Evolutionary conservation across 129 eudicot genomes (phyloP).

Genomic region (Tanacetum coccineum): DNA sequence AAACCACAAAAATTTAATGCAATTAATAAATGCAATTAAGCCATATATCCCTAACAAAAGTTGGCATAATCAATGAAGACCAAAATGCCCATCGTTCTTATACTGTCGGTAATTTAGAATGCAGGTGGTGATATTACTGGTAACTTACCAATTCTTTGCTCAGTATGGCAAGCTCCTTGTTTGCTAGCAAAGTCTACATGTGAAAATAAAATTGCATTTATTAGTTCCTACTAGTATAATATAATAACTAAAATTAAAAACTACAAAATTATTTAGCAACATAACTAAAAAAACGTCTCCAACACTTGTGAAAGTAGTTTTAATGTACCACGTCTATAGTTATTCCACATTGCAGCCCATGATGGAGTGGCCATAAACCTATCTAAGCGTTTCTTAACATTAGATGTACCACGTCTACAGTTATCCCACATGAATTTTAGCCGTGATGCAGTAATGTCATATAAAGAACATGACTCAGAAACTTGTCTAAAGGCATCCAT

Average conservation of each 20-base stretch:
- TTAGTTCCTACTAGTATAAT: not conserved
- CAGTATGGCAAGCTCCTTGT: slow-evolving; percentile 72
- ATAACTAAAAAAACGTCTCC: not conserved
- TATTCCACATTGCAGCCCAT: too few species aligned
- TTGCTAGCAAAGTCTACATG: slow-evolving; percentile 60
- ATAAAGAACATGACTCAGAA: too few species aligned
- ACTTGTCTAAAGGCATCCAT: too few species aligned
- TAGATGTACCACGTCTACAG: too few species aligned
- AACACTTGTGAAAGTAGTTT: not conserved
- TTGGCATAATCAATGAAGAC: not conserved
- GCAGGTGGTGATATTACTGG: slow-evolving; percentile 13
- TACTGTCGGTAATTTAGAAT: slow-evolving; percentile 14
- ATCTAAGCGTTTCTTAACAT: too few species aligned
- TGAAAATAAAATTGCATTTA: slow-evolving; percentile 13
- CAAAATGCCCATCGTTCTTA: slow-evolving; percentile 7
- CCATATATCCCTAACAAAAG: not conserved
- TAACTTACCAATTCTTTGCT: slow-evolving; percentile 83
- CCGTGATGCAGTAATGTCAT: too few species aligned
- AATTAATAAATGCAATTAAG: not conserved
- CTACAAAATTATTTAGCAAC: not conserved
- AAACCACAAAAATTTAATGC: not conserved
- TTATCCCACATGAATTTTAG: too few species aligned
- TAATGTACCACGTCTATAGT: too few species aligned
- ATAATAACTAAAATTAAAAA: slow-evolving; percentile 13
- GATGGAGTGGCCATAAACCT: too few species aligned